phyloP scores from a whole-genome alignment of 2,329 filamentous ascomycete genomes.

The Hypomyces perniciosus region DNA sequence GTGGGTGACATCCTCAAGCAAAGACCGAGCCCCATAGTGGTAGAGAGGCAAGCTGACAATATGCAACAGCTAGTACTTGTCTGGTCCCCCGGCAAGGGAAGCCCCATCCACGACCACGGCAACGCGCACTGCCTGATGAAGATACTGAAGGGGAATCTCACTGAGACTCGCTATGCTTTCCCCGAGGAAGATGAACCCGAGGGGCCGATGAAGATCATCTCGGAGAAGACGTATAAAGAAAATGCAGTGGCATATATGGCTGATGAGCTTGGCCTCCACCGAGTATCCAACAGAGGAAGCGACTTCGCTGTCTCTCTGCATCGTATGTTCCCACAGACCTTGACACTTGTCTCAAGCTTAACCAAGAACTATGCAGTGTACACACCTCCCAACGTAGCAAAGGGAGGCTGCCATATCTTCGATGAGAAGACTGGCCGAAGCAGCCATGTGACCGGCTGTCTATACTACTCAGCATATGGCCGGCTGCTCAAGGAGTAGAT shows the following conservation, averaged over 20 bases:
- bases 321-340: slow-evolving; percentile 37
- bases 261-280: slow-evolving; percentile 81
- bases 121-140: slow-evolving; percentile 93
- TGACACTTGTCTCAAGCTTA: slow-evolving; percentile 28
- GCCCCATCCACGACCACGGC: slow-evolving; percentile 81
- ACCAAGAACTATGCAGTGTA: slow-evolving; percentile 50
- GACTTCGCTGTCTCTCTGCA: slow-evolving; percentile 82
- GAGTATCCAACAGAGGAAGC: slow-evolving; percentile 68
- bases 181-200: slow-evolving; percentile 46
- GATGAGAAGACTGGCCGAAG: slow-evolving; percentile 68
- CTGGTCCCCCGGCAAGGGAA: slow-evolving; percentile 79
- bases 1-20: slow-evolving; percentile 37
- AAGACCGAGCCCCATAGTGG: not conserved
- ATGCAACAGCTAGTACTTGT: slow-evolving; percentile 68
- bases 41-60: slow-evolving; percentile 15
- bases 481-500: slow-evolving; percentile 37
- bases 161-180: slow-evolving; percentile 76
- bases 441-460: slow-evolving; percentile 63
- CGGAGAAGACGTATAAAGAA: slow-evolving; percentile 60
- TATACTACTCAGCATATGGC: slow-evolving; percentile 64
- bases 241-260: slow-evolving; percentile 87
- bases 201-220: slow-evolving; percentile 57
- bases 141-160: slow-evolving; percentile 70
- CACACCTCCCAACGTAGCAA: slow-evolving; percentile 83
- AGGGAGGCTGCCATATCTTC: slow-evolving; percentile 75